Evolutionary conservation across 176 grass and related monocot species (phyloP), one percentile per base, ranked within the genome.

Genomic region (Pontederia paniculata): DNA sequence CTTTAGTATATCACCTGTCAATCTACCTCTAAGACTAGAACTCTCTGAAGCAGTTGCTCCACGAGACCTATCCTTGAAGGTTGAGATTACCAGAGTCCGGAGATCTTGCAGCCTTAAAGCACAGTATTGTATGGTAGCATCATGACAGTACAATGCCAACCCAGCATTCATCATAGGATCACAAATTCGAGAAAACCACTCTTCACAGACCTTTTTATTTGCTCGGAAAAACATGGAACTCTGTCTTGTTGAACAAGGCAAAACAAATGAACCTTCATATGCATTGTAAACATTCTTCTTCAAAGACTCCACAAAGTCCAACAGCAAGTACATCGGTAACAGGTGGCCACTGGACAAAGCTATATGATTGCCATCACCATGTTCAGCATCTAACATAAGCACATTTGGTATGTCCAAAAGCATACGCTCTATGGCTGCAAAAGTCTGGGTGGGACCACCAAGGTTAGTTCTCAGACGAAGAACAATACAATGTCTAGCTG

Each of bases 161-260:
- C 90, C 83, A 72, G 79, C 85, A 81, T 96, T 89, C 70, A 96
- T 68, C 90, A 96, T 96, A 60, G 90, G 90, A 42, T 96, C 90
- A 65, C 82, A 96, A 62, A 96, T 96, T 86, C 90, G 73, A 53
- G 85, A 96, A 83, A 96, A 96, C 90, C 90, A 96, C 74, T 96
- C 90, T 52, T 96, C 90, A 73, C 90, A 96, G 21, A 96, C 90
- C 51, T 88, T 75, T 71, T 86, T 96, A 68, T 96, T 96, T 73
- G 90, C 90, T 54, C 77, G 82, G 66, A 96, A 96, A 72, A 96
- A 96, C 70, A 96, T 52, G 18, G 79, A 80, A 58, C 90, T 89
- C 52, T 81, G 74, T 70, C 89, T 80, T 69, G 79, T 64, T n/a
- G 85, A 60, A 43, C 69, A 52, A 60, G 85, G 57, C 59, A 96